phyloP scores from a whole-genome alignment of 768 basidiomycete genomes.

The Floccularia luteovirens region DNA sequence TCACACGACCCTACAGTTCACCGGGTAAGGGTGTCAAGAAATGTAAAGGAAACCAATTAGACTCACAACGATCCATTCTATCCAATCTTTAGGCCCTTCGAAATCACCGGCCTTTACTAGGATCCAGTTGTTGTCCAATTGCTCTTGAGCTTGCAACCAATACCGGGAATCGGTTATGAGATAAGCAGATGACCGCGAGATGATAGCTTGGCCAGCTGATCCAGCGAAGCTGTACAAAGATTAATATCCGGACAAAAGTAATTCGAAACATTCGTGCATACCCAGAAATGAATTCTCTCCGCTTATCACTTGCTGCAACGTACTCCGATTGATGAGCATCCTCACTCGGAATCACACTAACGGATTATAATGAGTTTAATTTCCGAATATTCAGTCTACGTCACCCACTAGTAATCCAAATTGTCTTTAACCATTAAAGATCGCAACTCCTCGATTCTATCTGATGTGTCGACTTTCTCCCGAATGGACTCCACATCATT shows the following conservation, averaged over 20 bases:
- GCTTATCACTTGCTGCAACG: slow-evolving; percentile 67
- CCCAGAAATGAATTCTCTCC: slow-evolving; percentile 75
- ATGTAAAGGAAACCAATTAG: slow-evolving; percentile 2
- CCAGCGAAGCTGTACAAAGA: slow-evolving; percentile 17
- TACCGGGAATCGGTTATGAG: slow-evolving; percentile 78
- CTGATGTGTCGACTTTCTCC: slow-evolving; percentile 48
- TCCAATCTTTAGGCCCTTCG: slow-evolving; percentile 63
- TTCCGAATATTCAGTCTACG: slow-evolving; percentile 1
- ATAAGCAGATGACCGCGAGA: slow-evolving; percentile 62
- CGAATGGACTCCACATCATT: slow-evolving; percentile 50
- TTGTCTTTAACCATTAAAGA: slow-evolving; percentile 59
- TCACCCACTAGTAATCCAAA: slow-evolving; percentile 69
- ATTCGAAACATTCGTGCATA: slow-evolving; percentile 22
- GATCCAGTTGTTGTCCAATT: slow-evolving; percentile 71
- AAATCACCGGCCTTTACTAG: slow-evolving; percentile 48
- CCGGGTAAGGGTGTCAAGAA: not conserved
- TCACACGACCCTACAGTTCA: slow-evolving; percentile 24
- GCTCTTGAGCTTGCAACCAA: slow-evolving; percentile 68
- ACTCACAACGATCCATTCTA: slow-evolving; percentile 67
- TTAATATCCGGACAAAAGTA: slow-evolving; percentile 2
- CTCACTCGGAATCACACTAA: slow-evolving; percentile 67
- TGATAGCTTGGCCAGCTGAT: slow-evolving; percentile 63
- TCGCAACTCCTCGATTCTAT: slow-evolving; percentile 53
- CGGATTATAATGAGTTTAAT: slow-evolving; percentile 6
- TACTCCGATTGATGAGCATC: slow-evolving; percentile 85